phyloP scores from a whole-genome alignment of 2,329 filamentous ascomycete genomes.

The Trichoderma citrinoviride region DNA sequence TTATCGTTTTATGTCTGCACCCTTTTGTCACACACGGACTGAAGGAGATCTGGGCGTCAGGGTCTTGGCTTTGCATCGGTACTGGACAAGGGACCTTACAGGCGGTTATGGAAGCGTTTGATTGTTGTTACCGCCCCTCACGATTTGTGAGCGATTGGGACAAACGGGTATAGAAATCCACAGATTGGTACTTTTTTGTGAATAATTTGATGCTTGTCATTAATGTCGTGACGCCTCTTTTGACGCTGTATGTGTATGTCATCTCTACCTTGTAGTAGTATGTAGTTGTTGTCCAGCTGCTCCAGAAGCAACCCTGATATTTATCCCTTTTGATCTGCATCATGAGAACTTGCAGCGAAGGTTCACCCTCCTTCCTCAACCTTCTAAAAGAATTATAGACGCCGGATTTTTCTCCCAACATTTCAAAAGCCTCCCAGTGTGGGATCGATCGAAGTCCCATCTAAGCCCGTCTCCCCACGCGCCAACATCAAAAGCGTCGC shows the following conservation, averaged over 20 bases:
- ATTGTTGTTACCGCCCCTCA: neutral
- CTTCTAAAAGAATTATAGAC: neutral
- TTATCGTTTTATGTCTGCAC: neutral
- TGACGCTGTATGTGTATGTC: neutral
- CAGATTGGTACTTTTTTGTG: neutral
- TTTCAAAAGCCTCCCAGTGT: constrained; percentile 27
- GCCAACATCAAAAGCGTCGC: constrained; percentile 43
- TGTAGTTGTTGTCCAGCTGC: neutral
- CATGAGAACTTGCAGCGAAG: too few species aligned
- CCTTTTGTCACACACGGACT: neutral
- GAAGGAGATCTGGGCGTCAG: neutral
- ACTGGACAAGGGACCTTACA: neutral
- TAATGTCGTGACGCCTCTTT: neutral
- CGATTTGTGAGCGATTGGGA: neutral
- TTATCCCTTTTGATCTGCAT: neutral
- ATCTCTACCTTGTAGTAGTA: neutral
- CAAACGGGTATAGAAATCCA: neutral
- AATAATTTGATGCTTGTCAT: neutral
- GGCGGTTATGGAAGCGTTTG: neutral
- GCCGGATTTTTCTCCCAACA: too few species aligned
- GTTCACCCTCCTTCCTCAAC: neutral
- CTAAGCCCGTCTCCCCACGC: constrained; percentile 28
- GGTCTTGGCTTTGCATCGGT: neutral
- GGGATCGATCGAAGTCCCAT: constrained; percentile 34
- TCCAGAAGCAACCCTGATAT: neutral